Evolutionary conservation across 768 basidiomycete species (phyloP), one percentile per base, ranked within the genome.

Genomic region (Lanmaoa pseudosensibilis): DNA sequence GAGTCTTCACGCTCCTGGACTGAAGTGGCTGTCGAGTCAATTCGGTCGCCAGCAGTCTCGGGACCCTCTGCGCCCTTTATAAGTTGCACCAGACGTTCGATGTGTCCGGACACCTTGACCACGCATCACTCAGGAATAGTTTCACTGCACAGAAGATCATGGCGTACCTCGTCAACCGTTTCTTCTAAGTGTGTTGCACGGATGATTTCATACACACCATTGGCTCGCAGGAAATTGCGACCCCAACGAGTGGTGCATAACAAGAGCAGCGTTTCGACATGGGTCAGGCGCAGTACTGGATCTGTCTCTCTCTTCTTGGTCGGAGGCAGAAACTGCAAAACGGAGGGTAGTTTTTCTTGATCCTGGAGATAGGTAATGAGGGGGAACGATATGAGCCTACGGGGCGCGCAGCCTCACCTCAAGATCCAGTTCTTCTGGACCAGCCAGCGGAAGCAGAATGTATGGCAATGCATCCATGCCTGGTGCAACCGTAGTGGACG

Each of bases 361-460:
- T 92, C 92, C 89, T 96, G 65, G 32, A 51, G 25, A 47, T 16
- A n/a, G 3, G n/a, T 4, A 9, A 50, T 57, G 38, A 53, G 51
- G 38, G 38, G 21, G 16, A 33, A 39, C 5, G 50, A 46, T 32
- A 32, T 60, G 21, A 19, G 3, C 27, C 5, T 7, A 25, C 12
- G 6, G 7, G 25, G 21, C n/a, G 27, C 27, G 19, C 21, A 45
- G 23, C 52, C 78, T 51, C 62, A 92, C 92, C 58, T 98, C 95
- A 1, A 96, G 78, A 54, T 97, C 94, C 57, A 92, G 87, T 72
- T 98, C 97, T 72, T 98, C 97, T 1, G 94, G 89, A 7, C 96
- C 95, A 40, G 96, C 94, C 2, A 99, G 77, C 0, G 97, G 96
- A 1, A 95, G 81, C 4, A 99, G 79, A 12, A 99, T 78, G 66